Conservation (phyloP, 331 rosid species). For the Quercus phellos region DNA sequence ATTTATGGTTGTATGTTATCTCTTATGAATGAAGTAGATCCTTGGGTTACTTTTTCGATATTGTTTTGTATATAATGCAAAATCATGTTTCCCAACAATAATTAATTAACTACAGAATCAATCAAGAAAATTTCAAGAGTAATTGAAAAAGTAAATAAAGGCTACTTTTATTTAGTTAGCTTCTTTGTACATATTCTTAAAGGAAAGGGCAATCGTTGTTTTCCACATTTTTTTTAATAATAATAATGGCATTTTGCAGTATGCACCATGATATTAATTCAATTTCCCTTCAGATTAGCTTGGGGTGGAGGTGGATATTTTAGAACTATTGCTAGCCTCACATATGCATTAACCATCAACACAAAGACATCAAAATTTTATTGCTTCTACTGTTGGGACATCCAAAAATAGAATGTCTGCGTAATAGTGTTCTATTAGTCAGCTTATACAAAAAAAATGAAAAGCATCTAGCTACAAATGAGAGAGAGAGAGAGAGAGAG, state of each 20-base stretch:
- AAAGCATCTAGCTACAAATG: not conserved
- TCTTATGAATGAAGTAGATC: too few relatives aligned
- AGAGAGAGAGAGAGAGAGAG: not conserved
- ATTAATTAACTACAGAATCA: too few relatives aligned
- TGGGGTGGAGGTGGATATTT: not conserved
- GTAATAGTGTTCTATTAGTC: not conserved
- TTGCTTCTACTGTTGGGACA: not conserved
- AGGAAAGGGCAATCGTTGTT: not conserved
- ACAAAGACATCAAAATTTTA: not conserved
- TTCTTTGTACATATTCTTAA: not conserved
- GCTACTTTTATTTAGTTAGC: not conserved
- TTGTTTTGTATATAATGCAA: too few relatives aligned
- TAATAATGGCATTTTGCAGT: too few relatives aligned
- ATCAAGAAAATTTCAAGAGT: not conserved
- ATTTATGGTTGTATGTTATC: too few relatives aligned
- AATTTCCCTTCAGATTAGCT: not conserved
- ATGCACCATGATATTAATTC: too few relatives aligned
- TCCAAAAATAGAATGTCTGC: not conserved
- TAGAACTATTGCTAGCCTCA: not conserved
- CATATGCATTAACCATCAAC: constrained; percentile 5
- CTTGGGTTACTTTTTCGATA: too few relatives aligned
- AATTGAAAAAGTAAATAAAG: not conserved
- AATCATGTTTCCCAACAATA: too few relatives aligned
- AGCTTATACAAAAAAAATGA: not conserved
- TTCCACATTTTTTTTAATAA: not conserved